Evolutionary conservation across 2,329 filamentous ascomycete species (phyloP).

Genomic region (Rhinocladiella mackenziei): DNA sequence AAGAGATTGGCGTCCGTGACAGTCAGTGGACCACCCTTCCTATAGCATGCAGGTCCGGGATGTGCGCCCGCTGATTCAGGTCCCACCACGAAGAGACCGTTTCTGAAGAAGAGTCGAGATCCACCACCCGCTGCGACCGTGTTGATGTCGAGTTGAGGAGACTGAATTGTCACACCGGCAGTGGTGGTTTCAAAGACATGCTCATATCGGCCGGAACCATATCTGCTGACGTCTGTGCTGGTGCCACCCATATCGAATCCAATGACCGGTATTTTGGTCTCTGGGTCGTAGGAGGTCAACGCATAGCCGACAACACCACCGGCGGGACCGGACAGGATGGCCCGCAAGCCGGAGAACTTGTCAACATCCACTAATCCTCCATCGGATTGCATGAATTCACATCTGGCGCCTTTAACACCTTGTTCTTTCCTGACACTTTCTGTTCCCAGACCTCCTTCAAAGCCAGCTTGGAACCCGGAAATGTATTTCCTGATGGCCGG

Average conservation of each 20-base stretch:
- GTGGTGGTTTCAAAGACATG: conserved; percentile 94
- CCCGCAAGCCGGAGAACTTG: conserved; percentile 76
- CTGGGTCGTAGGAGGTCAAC: conserved; percentile 79
- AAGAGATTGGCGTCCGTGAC: conserved; percentile 91
- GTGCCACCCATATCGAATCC: conserved; percentile 97
- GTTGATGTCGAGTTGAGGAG: conserved; percentile 89
- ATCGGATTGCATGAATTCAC: conserved; percentile 96
- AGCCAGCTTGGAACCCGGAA: conserved; percentile 71
- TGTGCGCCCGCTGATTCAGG: conserved; percentile 89
- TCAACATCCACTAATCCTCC: conserved; percentile 59
- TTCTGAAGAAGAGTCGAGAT: conserved; percentile 71
- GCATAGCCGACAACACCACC: conserved; percentile 92
- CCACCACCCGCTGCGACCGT: conserved; percentile 84
- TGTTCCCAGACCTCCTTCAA: conserved; percentile 73
- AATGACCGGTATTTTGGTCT: conserved; percentile 80
- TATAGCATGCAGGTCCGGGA: conserved; percentile 85
- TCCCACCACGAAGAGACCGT: conserved; percentile 86
- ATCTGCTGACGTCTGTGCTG: conserved; percentile 84
- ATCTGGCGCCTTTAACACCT: conserved; percentile 67
- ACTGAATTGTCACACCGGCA: conserved; percentile 89
- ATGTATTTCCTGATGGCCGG: conserved; percentile 76
- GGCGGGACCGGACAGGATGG: conserved; percentile 87
- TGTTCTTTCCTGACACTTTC: conserved; percentile 65
- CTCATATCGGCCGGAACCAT: conserved; percentile 79
- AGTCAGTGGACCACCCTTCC: conserved; percentile 83